Evolutionary conservation across 228 moss, liverwort and hornwort species (phyloP), one percentile per base, ranked within the genome.

Genomic region (Sphagnum magellanicum): DNA sequence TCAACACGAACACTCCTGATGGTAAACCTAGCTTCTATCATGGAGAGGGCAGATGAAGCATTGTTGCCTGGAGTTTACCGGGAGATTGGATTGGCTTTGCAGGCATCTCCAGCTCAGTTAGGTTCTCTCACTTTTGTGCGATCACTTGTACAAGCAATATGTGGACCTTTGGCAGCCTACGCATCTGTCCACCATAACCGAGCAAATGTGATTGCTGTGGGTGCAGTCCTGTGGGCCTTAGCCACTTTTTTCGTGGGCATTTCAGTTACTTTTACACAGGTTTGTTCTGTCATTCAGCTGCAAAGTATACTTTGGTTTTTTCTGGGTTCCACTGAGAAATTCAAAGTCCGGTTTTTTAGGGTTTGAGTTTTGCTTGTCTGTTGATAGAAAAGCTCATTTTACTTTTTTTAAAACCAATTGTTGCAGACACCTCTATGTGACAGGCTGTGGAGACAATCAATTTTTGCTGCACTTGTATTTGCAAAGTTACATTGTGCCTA

Each of bases 191-290:
- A 89, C 57, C 90, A 98, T 77, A 90, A 94, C 64, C 79, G 98
- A 52, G 87, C 87, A 48, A 74, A 72, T 47, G 90, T 98, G 68
- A 90, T 98, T 51, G 98, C 90, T 55, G 63, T 79, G 16, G 98
- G 98, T 60, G 98, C 94, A 6, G 10, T 92, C 3, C 75, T 98
- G 55, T 98, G 98, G 94, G 84, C 94, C 46, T 67, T 89, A 13
- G 98, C 98, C 53, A 98, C 98, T 16, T 89, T 92, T 71, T 89
- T 92, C 52, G 98, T 98, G 8, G 98, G 94, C 68, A 80, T 94
- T 73, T 98, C 98, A 63, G 61, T 76, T 4, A 89, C 90, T 9
- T 94, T 90, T 67, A n/a, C 84, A 32, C 85, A 98, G 92, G 94
- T 93, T 59, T 46, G 79, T 32, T 32, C 32, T 32, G 32, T 32